A percentile compares a stretch with the other conserved stretches of the same genome.
Evolutionary conservation across 768 basidiomycete genomes (phyloP).

Genomic region (Kwoniella sp.): DNA sequence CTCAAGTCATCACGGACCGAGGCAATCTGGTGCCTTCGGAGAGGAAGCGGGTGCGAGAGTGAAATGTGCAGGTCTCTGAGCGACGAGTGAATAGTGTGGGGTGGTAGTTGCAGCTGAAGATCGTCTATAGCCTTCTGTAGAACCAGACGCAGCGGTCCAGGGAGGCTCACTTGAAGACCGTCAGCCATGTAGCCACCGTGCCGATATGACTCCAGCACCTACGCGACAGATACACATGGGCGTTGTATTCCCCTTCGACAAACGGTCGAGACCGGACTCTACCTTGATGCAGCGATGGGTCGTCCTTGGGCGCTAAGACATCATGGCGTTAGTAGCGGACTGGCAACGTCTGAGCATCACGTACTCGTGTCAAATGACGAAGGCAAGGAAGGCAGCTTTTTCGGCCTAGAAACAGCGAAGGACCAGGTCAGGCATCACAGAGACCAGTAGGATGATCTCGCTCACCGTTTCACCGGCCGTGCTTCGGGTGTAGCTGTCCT

Average conservation of each 20-base stretch:
- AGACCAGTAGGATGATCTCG: no score
- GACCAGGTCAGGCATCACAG: background rate
- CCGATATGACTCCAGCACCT: constrained; percentile 10
- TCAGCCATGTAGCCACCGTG: background rate
- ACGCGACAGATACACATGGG: constrained; percentile 72
- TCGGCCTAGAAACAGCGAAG: constrained; percentile 1
- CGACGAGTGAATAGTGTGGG: constrained; percentile 7
- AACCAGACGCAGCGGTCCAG: background rate
- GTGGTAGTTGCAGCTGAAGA: background rate
- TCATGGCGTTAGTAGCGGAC: background rate
- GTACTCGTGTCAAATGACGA: constrained; percentile 3
- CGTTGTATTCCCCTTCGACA: constrained; percentile 78
- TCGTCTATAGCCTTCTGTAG: background rate
- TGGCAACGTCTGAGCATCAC: background rate
- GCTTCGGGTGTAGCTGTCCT: no score
- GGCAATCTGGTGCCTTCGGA: constrained; percentile 66
- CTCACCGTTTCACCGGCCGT: constrained; percentile 11
- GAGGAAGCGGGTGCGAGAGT: constrained; percentile 72
- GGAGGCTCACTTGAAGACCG: background rate
- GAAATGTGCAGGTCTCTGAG: constrained; percentile 66
- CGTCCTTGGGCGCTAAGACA: constrained; percentile 58
- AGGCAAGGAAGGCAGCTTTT: constrained; percentile 16
- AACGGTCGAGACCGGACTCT: constrained; percentile 69
- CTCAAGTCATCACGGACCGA: constrained; percentile 20
- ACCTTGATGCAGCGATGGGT: constrained; percentile 80